These are phyloP conservation scores for Rhodotorula sp. DNA, from an alignment of 1,284 basidiomycete genomes.

Conservation along the genomic window DNA sequence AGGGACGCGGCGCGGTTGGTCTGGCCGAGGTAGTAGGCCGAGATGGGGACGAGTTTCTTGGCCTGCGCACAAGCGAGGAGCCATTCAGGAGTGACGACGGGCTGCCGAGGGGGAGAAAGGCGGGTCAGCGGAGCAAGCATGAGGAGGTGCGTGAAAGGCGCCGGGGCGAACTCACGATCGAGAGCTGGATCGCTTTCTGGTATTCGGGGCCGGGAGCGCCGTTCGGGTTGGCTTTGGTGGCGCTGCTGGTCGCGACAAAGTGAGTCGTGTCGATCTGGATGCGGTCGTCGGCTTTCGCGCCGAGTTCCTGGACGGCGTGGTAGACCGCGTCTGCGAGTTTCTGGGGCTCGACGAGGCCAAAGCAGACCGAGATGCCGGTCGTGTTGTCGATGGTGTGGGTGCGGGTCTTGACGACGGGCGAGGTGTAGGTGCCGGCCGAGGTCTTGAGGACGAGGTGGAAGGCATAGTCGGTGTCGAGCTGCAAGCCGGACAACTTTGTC, in stretches of 20 bases:
- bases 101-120: conserved; percentile 20
- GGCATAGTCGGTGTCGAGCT: conserved; percentile 77
- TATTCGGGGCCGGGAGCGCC: conserved; percentile 71
- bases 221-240: conserved; percentile 52
- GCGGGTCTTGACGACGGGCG: conserved; percentile 72
- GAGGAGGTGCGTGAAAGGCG: conserved; percentile 26
- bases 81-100: conserved; percentile 47
- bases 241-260: conserved; percentile 45
- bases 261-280: conserved; percentile 59
- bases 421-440: conserved; percentile 80
- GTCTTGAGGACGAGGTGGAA: conserved; percentile 87
- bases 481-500: conserved; percentile 81
- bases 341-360: conserved; percentile 77
- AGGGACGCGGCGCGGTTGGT: conserved; percentile 41
- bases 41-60: conserved; percentile 47
- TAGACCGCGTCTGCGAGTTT: conserved; percentile 73
- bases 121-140: neutral
- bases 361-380: conserved; percentile 86
- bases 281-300: conserved; percentile 80
- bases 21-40: conserved; percentile 39
- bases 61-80: conserved; percentile 44
- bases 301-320: conserved; percentile 73
- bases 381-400: conserved; percentile 94
- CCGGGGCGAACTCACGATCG: conserved; percentile 51
- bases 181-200: conserved; percentile 81